Evolutionary conservation across 1,139 yeast species (phyloP), one percentile per base, ranked within the genome.

Genomic region (Scheffersomyces illinoinensis): DNA sequence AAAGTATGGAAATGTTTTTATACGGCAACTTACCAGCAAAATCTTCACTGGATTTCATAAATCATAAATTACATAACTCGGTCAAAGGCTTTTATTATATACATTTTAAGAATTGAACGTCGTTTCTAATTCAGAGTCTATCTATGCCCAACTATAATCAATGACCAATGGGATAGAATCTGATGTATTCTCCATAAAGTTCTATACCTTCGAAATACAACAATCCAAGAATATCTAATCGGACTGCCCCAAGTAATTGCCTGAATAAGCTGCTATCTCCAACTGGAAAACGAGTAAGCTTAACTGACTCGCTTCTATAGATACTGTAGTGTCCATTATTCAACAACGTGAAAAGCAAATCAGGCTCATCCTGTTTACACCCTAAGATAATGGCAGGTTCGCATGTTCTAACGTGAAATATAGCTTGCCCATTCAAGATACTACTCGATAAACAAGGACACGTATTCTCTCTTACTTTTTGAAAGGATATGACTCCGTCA

Each of bases 171-270:
- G 43, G 43, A 33, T 33, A 33, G 43, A 33, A 33, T 33, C 43
- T 33, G 43, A 33, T 33, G 17, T 10, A 33, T 33, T 33, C 43
- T 33, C 43, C 43, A 33, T 33, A 23, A 26, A 46, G 39, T 23
- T 19, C 18, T 23, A 47, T 17, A 19, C 47, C 47, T 23, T 26
- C 47, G 26, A 53, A 53, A 20, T 24, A 53, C 14, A 48, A 24
- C 21, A 48, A 23, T 18, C 55, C 55, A 24, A 53, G 49, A 18
- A 53, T 48, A 20, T 53, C 55, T 24, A 54, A 50, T 17, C 50
- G 43, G 17, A 33, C 4, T 33, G 43, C 43, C 4, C 43, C 43
- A 33, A 33, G 43, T 12, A 33, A 33, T 4, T 33, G 14, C 17
- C 10, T 33, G 43, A 33, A 33, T 12, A 33, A 33, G 12, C 3